Base-by-base conservation (phyloP, 257 asterid species). In the Lithospermum erythrorhizon region DNA sequence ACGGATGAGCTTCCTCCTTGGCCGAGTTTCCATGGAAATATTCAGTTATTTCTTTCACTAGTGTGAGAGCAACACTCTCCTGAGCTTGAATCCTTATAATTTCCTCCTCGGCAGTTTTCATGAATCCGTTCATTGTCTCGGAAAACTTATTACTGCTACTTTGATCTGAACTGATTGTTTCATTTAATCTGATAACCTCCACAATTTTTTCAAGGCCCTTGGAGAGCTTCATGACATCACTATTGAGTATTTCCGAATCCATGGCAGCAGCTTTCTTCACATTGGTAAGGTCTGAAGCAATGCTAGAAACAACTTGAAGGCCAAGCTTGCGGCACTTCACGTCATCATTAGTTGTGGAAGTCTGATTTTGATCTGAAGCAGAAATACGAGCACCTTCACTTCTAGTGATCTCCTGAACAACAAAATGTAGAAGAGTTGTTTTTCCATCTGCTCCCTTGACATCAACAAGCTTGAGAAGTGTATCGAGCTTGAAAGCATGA, bases 391-490 rank as follows among this genome's bases (percentile, higher is more conserved):
- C 86, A 15, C 97, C 95, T 76, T 93, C 99, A 49, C 84, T 79
- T 65, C 86, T 77, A 65, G 76, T 78, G 19, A 93, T 93, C 71
- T 93, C 99, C 78, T 93, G 95, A 35, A 93, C 96, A 7, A 93
- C 97, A 61, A 93, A 93, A 74, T 93, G 99, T 56, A 93, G 66
- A 56, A 89, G 99, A 10, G 99, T 89, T 57, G 99, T 89, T 72
- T 84, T 89, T 24, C 99, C 97, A 62, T 93, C 99, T 4, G 99
- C 84, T 4, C 95, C 99, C 72, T 93, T 93, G 27, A 93, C 86
- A 60, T 93, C 96, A 6, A 80, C 94, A 7, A 91, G 94, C 76
- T 91, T 91, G 71, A 88, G 93, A 66, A 91, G 96, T 0, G 98
- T 89, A 77, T 93, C 98, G 35, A 93, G 96, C 74, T 93, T 93